Evolutionary conservation across 202 grass and related monocot species (phyloP).

Genomic region (Panicum hallii): DNA sequence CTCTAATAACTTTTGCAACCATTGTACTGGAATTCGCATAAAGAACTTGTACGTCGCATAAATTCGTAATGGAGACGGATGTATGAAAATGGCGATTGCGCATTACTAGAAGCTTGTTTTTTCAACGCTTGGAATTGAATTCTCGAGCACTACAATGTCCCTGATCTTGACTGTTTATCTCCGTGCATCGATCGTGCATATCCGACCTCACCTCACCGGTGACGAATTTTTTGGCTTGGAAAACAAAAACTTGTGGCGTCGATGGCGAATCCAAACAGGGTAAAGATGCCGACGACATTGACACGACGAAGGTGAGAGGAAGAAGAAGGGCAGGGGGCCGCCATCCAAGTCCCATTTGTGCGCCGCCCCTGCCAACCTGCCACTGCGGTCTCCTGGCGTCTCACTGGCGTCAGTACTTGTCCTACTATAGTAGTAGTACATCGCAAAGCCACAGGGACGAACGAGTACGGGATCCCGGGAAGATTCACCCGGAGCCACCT

Average conservation of each 20-base stretch:
- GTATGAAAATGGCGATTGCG: not conserved
- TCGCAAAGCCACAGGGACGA: not conserved
- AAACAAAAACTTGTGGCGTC: not conserved
- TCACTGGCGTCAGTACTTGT: not conserved
- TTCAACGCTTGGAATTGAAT: conserved; percentile 3
- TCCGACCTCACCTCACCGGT: not conserved
- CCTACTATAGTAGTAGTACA: not conserved
- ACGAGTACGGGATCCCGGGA: conserved; percentile 56
- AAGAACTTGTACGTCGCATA: not conserved
- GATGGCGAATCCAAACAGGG: not conserved
- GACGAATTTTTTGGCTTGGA: not conserved
- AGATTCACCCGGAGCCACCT: conserved; percentile 39
- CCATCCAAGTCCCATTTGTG: conserved; percentile 18
- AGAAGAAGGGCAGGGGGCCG: not conserved
- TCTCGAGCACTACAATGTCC: not conserved
- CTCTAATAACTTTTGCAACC: not conserved
- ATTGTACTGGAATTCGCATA: not conserved
- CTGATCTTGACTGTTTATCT: not conserved
- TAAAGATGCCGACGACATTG: conserved; percentile 7
- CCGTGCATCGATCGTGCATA: not conserved
- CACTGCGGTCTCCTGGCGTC: not conserved
- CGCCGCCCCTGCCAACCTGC: not conserved
- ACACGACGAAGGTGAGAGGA: not conserved
- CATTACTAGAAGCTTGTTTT: too few species aligned
- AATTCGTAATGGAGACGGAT: not conserved